Evolutionary conservation across 1,284 basidiomycete genomes (phyloP), one percentile per base, ranked within the genome.

Genomic region (Puccinia hordei): DNA sequence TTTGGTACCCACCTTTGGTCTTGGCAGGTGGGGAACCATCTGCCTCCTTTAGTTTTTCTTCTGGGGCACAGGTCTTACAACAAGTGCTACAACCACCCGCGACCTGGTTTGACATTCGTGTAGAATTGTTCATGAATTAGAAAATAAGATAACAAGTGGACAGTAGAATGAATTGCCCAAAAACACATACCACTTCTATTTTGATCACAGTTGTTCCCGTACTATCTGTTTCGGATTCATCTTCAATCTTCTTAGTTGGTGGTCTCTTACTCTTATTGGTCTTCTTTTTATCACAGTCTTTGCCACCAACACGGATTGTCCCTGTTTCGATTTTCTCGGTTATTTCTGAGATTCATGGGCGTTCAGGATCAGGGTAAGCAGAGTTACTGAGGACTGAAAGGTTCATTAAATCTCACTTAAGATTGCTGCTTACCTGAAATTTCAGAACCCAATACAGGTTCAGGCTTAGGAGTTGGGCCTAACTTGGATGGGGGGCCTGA

Each of bases 111-210:
- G 27, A 30, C 57, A 24, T 24, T 55, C 12, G 24, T 6, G 12
- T 51, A 9, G 13, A 59, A 59, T 27, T 59, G 30, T 59, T 15
- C 13, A 59, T 24, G 24, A 59, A 30, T 33, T 24, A 57, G n/a
- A 4, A 41, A 41, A 41, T 59, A 1, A 33, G 57, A 12, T 30
- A 27, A 59, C 27, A 33, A 59, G 24, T 2, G 15, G 10, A 33
- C 10, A 19, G n/a, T n/a, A 33, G 33, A 59, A 17, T 33, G 27
- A 59, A 30, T 30, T 33, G 2, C 33, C 57, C 15, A 8, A 33
- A n/a, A 59, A 33, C 17, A 49, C 27, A 59, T 59, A 59, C 57
- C 57, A 59, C 57, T 59, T 59, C 57, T 59, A 59, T 59, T 30
- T 27, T 33, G 30, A 30, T 30, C 30, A 33, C 30, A 15, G 24